Evolutionary conservation across 2,329 filamentous ascomycete species (phyloP).

Genomic region (Paecilomyces sp.): DNA sequence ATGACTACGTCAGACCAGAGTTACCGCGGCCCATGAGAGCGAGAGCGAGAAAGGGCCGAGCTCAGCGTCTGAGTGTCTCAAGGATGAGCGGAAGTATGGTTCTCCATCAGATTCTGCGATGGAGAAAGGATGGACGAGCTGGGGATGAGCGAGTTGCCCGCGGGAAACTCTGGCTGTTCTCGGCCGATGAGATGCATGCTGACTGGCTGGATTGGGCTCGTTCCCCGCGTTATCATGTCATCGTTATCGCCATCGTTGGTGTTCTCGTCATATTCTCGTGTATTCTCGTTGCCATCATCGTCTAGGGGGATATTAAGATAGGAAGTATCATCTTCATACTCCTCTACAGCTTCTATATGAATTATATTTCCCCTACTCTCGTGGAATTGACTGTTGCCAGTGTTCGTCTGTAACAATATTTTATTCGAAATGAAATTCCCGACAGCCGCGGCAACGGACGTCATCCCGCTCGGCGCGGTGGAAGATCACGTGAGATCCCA

Average conservation of each 20-base stretch:
- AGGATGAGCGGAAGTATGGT: conserved; percentile 11
- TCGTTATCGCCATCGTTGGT: neutral
- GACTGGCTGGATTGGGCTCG: neutral
- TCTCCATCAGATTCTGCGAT: neutral
- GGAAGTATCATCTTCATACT: too few relatives aligned
- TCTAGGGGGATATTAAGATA: too few relatives aligned
- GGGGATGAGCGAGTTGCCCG: neutral
- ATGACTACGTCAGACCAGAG: conserved; percentile 12
- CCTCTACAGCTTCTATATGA: neutral
- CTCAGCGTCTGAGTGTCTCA: neutral
- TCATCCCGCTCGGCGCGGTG: neutral
- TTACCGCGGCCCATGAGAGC: conserved; percentile 15
- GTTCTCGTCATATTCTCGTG: neutral
- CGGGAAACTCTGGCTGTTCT: conserved; percentile 1
- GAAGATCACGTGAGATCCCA: neutral
- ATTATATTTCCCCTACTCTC: neutral
- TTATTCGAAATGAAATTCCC: neutral
- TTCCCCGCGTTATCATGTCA: conserved; percentile 1
- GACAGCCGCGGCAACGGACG: neutral
- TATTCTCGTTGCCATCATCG: neutral
- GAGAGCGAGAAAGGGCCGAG: neutral
- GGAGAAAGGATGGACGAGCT: neutral
- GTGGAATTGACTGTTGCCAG: neutral
- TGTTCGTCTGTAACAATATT: too few relatives aligned
- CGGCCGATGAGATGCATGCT: neutral